Evolutionary conservation across 176 grass and related monocot species (phyloP), one percentile per base, ranked within the genome.

Genomic region (Olyra latifolia): DNA sequence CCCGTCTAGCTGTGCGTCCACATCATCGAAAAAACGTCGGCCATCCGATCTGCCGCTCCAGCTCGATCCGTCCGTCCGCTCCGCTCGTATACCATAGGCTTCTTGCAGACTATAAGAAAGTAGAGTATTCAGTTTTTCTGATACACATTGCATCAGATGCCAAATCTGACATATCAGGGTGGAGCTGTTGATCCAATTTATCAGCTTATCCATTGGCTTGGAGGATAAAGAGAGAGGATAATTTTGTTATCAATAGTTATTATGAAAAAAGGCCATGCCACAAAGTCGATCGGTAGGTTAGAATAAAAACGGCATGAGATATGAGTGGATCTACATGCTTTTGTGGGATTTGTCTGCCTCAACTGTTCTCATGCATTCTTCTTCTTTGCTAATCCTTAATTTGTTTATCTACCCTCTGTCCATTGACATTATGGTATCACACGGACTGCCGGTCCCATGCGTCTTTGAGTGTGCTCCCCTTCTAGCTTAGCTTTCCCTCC

Each of bases 401-500:
- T n/a, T 17, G 40, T 55, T 54, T 65, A 15, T 84, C 55, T 73
- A 59, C 24, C 25, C 45, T 41, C n/a, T 44, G 68, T 3, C 30
- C 29, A 66, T 66, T 65, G 72, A 4, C 77, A 87, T 79, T 77
- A 87, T 86, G 83, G 79, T 35, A 90, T 43, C 76, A 73, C 42
- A 68, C 82, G 32, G 4, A 58, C 75, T 20, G 43, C 80, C 56
- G 77, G 78, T 42, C 85, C 85, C 85, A 79, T 75, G 80, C 87
- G 72, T 84, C 60, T 29, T 88, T 66, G 56, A 85, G 81, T 81
- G 69, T 84, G 76, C 56, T 72, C 3, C 24, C 71, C 42, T 79
- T 66, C 22, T 48, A 66, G 7, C 46, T 50, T 55, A 54, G 68
- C 77, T 90, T 88, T 90, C 45, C 64, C 85, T 92, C 74, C 83